A percentile compares a stretch with the other conserved stretches of the same genome.
Evolutionary conservation across 768 basidiomycete species (phyloP).

Genomic region (Lentinula boryana): DNA sequence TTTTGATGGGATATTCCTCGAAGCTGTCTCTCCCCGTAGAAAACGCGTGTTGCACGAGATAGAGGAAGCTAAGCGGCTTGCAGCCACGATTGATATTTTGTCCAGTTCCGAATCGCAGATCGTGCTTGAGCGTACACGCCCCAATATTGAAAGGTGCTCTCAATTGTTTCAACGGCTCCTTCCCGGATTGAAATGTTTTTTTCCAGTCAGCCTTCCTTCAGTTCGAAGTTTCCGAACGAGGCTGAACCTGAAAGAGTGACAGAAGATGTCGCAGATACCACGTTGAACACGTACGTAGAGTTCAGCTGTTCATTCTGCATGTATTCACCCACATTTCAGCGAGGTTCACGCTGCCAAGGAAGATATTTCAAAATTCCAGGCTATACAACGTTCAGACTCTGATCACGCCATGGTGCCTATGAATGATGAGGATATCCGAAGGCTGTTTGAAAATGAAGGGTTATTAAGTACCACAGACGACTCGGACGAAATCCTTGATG

Average conservation of each 20-base stretch:
- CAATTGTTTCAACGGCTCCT: neutral
- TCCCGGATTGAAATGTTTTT: neutral
- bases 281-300: neutral
- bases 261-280: neutral
- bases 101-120: slow-evolving; percentile 40
- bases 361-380: neutral
- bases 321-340: neutral
- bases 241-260: neutral
- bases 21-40: neutral
- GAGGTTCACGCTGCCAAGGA: neutral
- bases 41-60: neutral
- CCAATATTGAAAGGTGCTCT: neutral
- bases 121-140: slow-evolving; percentile 27
- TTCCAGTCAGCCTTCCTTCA: neutral
- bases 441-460: slow-evolving; percentile 2
- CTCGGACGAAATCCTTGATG: neutral
- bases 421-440: slow-evolving; percentile 10
- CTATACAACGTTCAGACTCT: neutral
- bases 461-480: neutral
- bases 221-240: neutral
- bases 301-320: neutral
- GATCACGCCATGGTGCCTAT: neutral
- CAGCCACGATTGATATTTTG: slow-evolving; percentile 11
- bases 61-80: neutral
- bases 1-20: neutral